Percentiles rank a stretch among this genome's conserved stretches.
phyloP scores from a whole-genome alignment of 2,329 filamentous ascomycete genomes.

The Colletotrichum tamarilloi region DNA sequence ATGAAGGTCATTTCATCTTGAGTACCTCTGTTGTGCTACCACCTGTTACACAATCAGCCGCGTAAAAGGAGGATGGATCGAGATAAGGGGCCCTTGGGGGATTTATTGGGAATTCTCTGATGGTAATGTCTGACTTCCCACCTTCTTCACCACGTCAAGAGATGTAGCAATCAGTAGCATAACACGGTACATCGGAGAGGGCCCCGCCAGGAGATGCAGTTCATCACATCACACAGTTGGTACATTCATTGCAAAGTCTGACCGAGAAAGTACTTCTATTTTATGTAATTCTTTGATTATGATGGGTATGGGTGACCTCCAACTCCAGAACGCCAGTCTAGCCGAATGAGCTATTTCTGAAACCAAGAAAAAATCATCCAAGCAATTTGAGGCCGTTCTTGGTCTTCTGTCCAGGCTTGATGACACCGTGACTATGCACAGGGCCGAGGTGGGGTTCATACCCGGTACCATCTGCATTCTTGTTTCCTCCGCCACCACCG shows the following conservation, averaged over 20 bases:
- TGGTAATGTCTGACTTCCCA: no score
- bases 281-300: background rate
- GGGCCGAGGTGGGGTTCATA: conserved; percentile 66
- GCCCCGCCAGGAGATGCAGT: background rate
- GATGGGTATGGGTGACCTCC: conserved; percentile 15
- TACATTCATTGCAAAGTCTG: background rate
- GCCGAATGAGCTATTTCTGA: background rate
- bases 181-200: background rate
- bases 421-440: conserved; percentile 61
- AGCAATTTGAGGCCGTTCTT: conserved; percentile 72
- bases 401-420: conserved; percentile 74
- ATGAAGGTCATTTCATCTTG: no score
- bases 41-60: no score
- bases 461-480: conserved; percentile 47
- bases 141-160: no score
- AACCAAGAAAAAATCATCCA: conserved; percentile 55
- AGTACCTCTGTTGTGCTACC: no score
- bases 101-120: no score
- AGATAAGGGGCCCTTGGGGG: no score
- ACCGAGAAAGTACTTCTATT: background rate
- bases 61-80: no score
- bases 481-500: conserved; percentile 40
- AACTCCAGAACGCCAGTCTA: conserved; percentile 8
- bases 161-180: no score
- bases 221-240: background rate